Base-by-base conservation (phyloP, 2,329 filamentous ascomycete species). In the Neonectria ditissima region DNA sequence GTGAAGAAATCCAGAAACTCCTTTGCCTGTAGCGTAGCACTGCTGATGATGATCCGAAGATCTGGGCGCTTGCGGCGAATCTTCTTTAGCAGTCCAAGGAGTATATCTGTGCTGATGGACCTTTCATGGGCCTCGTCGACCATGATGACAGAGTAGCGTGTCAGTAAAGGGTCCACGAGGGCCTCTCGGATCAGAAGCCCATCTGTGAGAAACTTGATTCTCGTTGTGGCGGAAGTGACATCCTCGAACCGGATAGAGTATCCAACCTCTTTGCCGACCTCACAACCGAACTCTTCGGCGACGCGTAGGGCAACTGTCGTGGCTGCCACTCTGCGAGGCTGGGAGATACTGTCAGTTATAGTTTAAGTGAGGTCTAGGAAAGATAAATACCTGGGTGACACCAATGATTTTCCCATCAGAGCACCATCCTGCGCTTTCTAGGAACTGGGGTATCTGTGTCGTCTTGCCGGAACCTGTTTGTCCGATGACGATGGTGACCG, bases 401-500 rank as follows among this genome's bases (percentile, higher is more conserved):
- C 90, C 95, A 69, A 99, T 91, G 48, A 92, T 78, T 75, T 94
- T 97, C 20, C 92, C 93, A 75, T 94, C 87, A 28, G 86, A 84
- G 75, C 93, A 95, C 94, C 95, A 98, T 79, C 95, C 95, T 73
- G 91, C 92, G 71, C 92, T 85, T 62, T 97, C 90, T 13, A 98
- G 86, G 73, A 92, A 98, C 72, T 97, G 95, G 1, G 96, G 96
- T 45, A 98, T 91, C 76, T 98, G 96, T 0, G 96, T 98, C 1
- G 94, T 97, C 80, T 98, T 98, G 44, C 95, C 94, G 24, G 92
- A 97, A 4, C 96, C 96, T 1, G 96, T 98, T 76, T 97, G 94
- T 9, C 95, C 96, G 58, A 98, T 89, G 13, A 98, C 89, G 54
- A 98, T 93, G 0, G 92, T 95, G 61, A 98, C 91, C 0, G 92